Percentiles rank a stretch among this genome's conserved stretches.
These are phyloP conservation scores for Ceraceosorus guamensis DNA, from an alignment of 1,284 basidiomycete genomes.

Conservation along the genomic window DNA sequence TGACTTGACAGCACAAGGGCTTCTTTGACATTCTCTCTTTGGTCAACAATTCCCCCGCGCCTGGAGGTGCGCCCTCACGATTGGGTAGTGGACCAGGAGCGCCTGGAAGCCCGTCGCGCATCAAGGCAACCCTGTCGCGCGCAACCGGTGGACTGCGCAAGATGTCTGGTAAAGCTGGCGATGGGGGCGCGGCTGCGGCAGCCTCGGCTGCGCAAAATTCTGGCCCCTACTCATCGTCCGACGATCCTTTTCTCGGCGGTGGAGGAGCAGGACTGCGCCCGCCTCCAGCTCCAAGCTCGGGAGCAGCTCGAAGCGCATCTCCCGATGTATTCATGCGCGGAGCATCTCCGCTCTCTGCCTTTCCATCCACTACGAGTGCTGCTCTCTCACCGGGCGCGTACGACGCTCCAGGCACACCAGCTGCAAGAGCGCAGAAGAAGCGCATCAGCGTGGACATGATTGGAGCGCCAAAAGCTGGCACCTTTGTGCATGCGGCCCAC, in stretches of 20 bases:
- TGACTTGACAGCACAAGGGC: conserved; percentile 28
- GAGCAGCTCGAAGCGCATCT: neutral
- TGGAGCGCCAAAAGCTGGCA: conserved; percentile 26
- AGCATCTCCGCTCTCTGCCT: no score
- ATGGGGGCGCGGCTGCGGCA: no score
- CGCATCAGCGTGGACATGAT: conserved; percentile 42
- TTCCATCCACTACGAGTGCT: no score
- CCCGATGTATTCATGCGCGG: neutral
- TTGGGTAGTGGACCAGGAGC: neutral
- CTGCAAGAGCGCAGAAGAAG: conserved; percentile 28
- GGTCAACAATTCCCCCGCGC: conserved; percentile 25
- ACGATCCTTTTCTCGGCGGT: neutral
- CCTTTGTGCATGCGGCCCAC: conserved; percentile 68
- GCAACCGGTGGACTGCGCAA: conserved; percentile 28
- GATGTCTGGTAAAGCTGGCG: neutral
- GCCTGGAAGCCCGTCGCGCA: neutral
- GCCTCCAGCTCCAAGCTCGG: neutral
- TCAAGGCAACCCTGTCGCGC: conserved; percentile 24
- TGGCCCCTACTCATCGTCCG: neutral
- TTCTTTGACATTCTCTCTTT: conserved; percentile 42
- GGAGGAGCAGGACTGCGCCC: neutral
- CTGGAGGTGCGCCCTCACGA: neutral
- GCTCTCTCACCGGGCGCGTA: no score
- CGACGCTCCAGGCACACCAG: no score
- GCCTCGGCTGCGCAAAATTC: no score